Conservation (phyloP, 345 rosid genomes). For the Salix caprea region DNA sequence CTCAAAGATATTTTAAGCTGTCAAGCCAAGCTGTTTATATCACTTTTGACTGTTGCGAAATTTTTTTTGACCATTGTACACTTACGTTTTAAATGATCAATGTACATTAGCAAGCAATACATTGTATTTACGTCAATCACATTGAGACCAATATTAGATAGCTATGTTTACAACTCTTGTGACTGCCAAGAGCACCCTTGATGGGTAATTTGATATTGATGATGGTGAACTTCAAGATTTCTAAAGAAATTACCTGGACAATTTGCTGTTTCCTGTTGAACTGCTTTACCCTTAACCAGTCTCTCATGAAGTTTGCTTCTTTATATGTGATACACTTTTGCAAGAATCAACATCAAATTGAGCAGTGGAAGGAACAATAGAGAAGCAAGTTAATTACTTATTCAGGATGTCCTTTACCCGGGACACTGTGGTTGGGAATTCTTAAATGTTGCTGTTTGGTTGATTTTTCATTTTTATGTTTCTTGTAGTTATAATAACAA, state of each 20-base stretch:
- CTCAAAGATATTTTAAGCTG: too few species aligned
- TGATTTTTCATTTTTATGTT: conserved; percentile 11
- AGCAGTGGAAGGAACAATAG: background rate
- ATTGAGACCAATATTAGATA: background rate
- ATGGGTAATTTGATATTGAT: background rate
- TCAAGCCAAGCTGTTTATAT: too few species aligned
- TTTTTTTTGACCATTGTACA: too few species aligned
- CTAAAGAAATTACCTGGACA: background rate
- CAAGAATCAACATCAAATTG: background rate
- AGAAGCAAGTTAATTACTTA: background rate
- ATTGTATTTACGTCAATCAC: background rate
- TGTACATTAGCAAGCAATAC: background rate
- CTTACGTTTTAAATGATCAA: background rate
- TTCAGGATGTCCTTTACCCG: background rate
- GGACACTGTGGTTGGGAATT: background rate
- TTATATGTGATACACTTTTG: background rate
- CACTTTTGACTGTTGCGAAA: too few species aligned
- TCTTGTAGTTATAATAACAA: background rate
- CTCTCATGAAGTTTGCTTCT: background rate
- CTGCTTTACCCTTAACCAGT: background rate
- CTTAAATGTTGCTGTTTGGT: background rate
- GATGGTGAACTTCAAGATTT: background rate
- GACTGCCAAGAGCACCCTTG: background rate
- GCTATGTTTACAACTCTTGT: background rate
- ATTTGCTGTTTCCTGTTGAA: background rate